Conservation (phyloP, 176 grass and related monocot species). For the Phoenix dactylifera region DNA sequence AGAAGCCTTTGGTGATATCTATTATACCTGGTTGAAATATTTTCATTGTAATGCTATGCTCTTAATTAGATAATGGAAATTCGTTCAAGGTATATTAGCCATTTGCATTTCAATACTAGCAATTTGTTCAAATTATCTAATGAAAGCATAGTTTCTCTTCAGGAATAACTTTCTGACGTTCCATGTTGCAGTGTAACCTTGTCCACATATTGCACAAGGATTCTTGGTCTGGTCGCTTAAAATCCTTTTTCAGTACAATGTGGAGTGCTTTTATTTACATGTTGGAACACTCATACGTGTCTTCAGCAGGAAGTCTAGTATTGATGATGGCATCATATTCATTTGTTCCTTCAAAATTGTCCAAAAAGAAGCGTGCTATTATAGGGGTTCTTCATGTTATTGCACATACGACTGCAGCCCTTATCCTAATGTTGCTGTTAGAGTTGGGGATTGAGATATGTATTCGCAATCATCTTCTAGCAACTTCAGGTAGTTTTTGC, state of each 20-base stretch:
- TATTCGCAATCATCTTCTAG: conserved; percentile 78
- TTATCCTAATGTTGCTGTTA: conserved; percentile 88
- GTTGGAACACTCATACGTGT: conserved; percentile 78
- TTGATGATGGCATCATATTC: conserved; percentile 78
- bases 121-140: too few species aligned
- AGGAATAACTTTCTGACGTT: conserved; percentile 20
- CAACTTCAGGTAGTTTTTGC: conserved; percentile 66
- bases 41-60: too few species aligned
- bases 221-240: conserved; percentile 61
- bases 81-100: too few species aligned
- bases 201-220: conserved; percentile 66
- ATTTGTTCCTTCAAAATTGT: conserved; percentile 93
- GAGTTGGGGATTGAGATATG: conserved; percentile 97
- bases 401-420: conserved; percentile 72
- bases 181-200: conserved; percentile 55
- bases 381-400: conserved; percentile 84
- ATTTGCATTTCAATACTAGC: too few species aligned
- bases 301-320: conserved; percentile 43
- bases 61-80: too few species aligned
- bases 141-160: too few species aligned
- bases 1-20: too few species aligned
- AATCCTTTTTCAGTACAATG: conserved; percentile 67
- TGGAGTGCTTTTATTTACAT: conserved; percentile 84
- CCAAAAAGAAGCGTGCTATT: conserved; percentile 61
- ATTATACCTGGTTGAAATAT: too few species aligned